Evolutionary conservation across 306 rosid genomes (phyloP), one percentile per base, ranked within the genome.

Genomic region (Styphnolobium japonicum): DNA sequence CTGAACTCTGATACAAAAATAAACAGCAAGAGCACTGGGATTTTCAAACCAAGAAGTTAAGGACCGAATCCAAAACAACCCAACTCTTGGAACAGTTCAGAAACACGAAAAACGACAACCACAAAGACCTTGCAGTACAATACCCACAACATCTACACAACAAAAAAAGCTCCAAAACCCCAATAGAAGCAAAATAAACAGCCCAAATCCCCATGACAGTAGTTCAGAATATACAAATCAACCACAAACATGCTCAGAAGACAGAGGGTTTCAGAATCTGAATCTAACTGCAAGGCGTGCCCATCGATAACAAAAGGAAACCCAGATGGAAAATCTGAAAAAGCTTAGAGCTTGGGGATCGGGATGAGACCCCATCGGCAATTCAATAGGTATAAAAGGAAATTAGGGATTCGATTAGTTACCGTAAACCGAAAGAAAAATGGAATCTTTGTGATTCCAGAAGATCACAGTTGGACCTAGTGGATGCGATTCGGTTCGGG

Each of bases 371-470:
- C 72, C 15, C 5, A 36, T 52, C 56, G 12, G 83, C 31, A 67
- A 68, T 78, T 22, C 22, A 79, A 67, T 23, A 14, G 42, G 62
- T 55, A 5, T 1, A 51, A 25, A 51, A 33, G 60, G 22, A 79
- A 73, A 83, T 71, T 56, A 80, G 83, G 82, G 83, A 75, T 71
- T 64, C 16, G 34, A 56, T 56, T 16, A 66, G 37, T 83, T 83
- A 80, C 87, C 85, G 49, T 69, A 80, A 65, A 60, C 36, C 42
- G 23, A 65, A 15, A 8, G 69, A 64, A 73, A 65, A 65, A 64
- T 18, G 68, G 31, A 79, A 79, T 25, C 55, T 43, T 67, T 22
- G 51, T 49, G 77, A 52, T 69, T 55, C 7, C 1, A 37, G 39
- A 39, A 51, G 71, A 80, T 51, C 66, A 40, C n/a, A n/a, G n/a